These are phyloP conservation scores for Ceratopteris richardii DNA, from an alignment of 75 land plant species.

Conservation along the genomic window DNA sequence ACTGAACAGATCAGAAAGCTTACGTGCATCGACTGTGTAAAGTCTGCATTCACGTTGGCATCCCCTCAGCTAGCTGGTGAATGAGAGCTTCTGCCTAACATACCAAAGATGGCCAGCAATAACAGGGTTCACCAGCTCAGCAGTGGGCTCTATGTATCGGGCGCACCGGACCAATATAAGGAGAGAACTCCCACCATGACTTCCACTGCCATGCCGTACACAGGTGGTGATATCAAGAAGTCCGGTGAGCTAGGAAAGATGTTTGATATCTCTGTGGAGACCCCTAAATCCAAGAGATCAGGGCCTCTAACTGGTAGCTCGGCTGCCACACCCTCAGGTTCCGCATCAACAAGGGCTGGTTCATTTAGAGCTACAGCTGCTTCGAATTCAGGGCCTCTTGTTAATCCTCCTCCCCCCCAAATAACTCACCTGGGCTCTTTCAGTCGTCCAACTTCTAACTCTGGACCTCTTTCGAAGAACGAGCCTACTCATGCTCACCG, in stretches of 20 bases:
- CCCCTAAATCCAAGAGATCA: conserved; percentile 16
- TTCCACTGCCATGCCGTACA: conserved; percentile 51
- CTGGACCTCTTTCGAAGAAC: conserved; percentile 32
- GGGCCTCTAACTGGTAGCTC: conserved; percentile 23
- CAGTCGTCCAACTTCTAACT: conserved; percentile 23
- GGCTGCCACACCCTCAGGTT: conserved; percentile 7
- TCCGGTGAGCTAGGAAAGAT: conserved; percentile 54
- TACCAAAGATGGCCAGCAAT: conserved; percentile 10
- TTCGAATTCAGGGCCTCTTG: conserved; percentile 42
- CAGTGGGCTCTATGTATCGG: conserved; percentile 48
- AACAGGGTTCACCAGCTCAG: conserved; percentile 51
- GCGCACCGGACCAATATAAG: conserved; percentile 39
- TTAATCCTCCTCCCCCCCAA: conserved; percentile 23
- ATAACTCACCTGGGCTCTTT: conserved; percentile 20
- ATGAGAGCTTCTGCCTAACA: no score
- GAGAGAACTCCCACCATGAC: conserved; percentile 37
- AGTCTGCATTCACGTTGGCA: no score
- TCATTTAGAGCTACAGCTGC: conserved; percentile 25
- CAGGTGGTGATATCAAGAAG: conserved; percentile 49
- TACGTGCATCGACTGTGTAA: no score
- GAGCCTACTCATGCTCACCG: not conserved
- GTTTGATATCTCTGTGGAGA: conserved; percentile 43
- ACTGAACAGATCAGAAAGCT: no score
- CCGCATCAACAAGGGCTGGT: conserved; percentile 44
- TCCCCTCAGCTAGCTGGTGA: no score